Evolutionary conservation across 2,329 filamentous ascomycete species (phyloP).

Genomic region (Malbranchea zuffiana): DNA sequence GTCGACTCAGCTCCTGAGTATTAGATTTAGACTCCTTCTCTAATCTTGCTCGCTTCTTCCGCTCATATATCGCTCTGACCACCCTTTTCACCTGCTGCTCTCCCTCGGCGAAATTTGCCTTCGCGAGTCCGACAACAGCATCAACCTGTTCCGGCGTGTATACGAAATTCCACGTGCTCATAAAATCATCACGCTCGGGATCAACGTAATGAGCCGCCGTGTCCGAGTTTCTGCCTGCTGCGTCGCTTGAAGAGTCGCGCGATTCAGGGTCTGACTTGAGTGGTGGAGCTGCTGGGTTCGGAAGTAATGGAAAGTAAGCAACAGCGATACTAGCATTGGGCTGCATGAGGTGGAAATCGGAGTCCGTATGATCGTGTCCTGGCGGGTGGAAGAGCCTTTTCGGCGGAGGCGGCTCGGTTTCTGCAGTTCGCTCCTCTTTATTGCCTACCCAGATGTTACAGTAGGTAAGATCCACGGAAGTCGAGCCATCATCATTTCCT

Average conservation of each 20-base stretch:
- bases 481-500: constrained; percentile 30
- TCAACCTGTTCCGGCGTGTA: constrained; percentile 89
- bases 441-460: constrained; percentile 86
- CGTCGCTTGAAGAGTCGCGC: neutral
- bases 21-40: constrained; percentile 26
- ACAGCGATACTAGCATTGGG: constrained; percentile 78
- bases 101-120: constrained; percentile 78
- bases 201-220: constrained; percentile 57
- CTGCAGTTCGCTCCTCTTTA: constrained; percentile 57
- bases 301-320: constrained; percentile 79
- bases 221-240: constrained; percentile 11
- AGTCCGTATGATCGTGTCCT: constrained; percentile 49
- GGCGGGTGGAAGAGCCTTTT: constrained; percentile 38
- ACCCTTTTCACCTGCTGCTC: constrained; percentile 65
- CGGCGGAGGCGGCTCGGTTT: constrained; percentile 43
- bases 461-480: constrained; percentile 56
- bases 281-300: constrained; percentile 49
- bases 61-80: constrained; percentile 80
- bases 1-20: constrained; percentile 2
- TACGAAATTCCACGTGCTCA: constrained; percentile 96
- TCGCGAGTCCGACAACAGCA: constrained; percentile 66
- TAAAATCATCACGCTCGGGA: constrained; percentile 69
- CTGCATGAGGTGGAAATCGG: constrained; percentile 58
- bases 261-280: constrained; percentile 10
- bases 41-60: constrained; percentile 61